Base-by-base conservation (phyloP, 2,329 filamentous ascomycete genomes). In the Stenocarpella maydis region DNA sequence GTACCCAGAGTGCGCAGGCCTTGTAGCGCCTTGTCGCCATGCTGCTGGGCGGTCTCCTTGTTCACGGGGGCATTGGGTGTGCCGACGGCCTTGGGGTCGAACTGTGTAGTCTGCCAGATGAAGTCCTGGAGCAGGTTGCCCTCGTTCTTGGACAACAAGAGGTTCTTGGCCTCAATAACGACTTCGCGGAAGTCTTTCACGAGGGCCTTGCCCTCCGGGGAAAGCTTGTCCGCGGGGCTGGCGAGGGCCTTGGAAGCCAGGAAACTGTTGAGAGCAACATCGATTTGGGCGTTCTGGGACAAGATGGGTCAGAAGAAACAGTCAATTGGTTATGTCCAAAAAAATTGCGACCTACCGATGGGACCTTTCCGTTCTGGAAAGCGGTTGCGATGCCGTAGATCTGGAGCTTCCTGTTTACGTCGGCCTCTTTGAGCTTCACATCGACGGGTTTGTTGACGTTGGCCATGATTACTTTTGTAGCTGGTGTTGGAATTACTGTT, bases 51-150 rank as follows among this genome's bases (percentile, higher is more conserved):
- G 2, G 87, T 87, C 0, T 92, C 90, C 83, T 94, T 97, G 77
- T 89, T 87, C 58, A 97, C 75, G 0, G 94, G 91, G 1, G 88
- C 87, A 68, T 86, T 84, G 4, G 93, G 92, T 1, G 85, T 80
- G 69, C 82, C 79, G 31, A 93, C 85, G 64, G 87, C 84, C 75
- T 86, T 90, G 69, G 88, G 82, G 65, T 90, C 88, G 72, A 96
- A 90, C 55, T 92, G 87, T 77, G 94, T 90, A 0, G 94, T 95
- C 78, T 97, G 92, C 92, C 93, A 99, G 81, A 98, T 93, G 81
- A 99, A 98, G 76, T 99, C 95, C 78, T 99, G 96, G 24, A 99
- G 84, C 69, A 98, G 83, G 76, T 99, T 94, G 77, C 95, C 96
- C 70, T 97, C 88, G 78, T 99, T 99, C 87, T 98, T 99, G 82